phyloP scores from a whole-genome alignment of 202 grass and related monocot species.

The Sporobolus alterniflorus region DNA sequence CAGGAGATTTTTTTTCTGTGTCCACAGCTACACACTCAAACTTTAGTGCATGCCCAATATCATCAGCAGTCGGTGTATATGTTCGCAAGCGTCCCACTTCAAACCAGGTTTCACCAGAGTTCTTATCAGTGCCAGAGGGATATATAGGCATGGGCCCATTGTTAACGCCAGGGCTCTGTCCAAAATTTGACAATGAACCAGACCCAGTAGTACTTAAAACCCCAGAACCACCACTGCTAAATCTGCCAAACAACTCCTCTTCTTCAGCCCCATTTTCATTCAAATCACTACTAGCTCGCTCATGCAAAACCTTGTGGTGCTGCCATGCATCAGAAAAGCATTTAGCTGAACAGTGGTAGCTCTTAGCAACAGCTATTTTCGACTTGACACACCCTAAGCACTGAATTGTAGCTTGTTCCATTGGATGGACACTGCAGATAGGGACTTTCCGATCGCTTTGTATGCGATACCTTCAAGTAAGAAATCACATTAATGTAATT shows the following conservation, averaged over 20 bases:
- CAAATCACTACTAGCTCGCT: slow-evolving; percentile 68
- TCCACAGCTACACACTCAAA: slow-evolving; percentile 85
- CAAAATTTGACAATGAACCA: slow-evolving; percentile 66
- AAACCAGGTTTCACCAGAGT: slow-evolving; percentile 87
- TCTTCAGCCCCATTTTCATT: slow-evolving; percentile 92
- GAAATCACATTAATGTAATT: slow-evolving; percentile 38
- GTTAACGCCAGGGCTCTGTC: slow-evolving; percentile 64
- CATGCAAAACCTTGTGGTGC: slow-evolving; percentile 94
- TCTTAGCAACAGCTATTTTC: slow-evolving; percentile 94
- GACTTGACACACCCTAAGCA: slow-evolving; percentile 95
- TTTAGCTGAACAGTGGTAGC: slow-evolving; percentile 91
- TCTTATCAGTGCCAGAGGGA: slow-evolving; percentile 65
- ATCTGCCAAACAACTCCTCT: slow-evolving; percentile 89
- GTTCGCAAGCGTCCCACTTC: slow-evolving; percentile 78
- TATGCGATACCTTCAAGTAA: slow-evolving; percentile 86
- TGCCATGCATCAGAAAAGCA: slow-evolving; percentile 97
- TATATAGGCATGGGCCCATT: slow-evolving; percentile 62
- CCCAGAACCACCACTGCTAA: slow-evolving; percentile 59
- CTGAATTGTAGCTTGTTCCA: slow-evolving; percentile 92
- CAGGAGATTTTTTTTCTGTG: slow-evolving; percentile 57
- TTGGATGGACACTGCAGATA: slow-evolving; percentile 92
- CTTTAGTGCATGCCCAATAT: slow-evolving; percentile 93
- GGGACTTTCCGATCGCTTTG: slow-evolving; percentile 83
- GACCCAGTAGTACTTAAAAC: slow-evolving; percentile 53
- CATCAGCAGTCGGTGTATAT: slow-evolving; percentile 92